Evolutionary conservation across 768 basidiomycete species (phyloP).

Genomic region (Rhodotorula babjevae): DNA sequence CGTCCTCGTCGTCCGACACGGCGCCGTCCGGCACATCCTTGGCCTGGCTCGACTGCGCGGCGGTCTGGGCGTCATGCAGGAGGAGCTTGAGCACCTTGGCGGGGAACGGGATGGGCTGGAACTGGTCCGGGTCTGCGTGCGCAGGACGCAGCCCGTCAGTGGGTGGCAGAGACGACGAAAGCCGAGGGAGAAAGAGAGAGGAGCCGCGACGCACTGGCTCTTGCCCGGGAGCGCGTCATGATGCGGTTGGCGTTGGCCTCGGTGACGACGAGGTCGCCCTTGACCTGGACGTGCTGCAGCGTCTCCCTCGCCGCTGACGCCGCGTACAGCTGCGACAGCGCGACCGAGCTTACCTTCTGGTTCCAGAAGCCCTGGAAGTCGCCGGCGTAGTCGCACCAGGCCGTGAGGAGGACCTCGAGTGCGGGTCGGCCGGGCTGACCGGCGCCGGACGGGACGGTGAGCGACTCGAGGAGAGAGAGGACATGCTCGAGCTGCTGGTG

Average conservation of each 20-base stretch:
- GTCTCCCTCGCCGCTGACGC: constrained; percentile 58
- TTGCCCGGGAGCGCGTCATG: constrained; percentile 90
- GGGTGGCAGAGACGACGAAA: background rate
- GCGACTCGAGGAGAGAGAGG: constrained; percentile 68
- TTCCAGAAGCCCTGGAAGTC: constrained; percentile 93
- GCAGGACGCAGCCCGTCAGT: background rate
- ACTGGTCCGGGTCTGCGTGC: constrained; percentile 71
- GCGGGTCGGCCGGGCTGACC: constrained; percentile 52
- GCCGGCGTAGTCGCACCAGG: constrained; percentile 92
- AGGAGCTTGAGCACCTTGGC: constrained; percentile 88
- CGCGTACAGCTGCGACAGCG: constrained; percentile 65
- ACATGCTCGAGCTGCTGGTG: constrained; percentile 78
- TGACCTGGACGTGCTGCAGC: constrained; percentile 67
- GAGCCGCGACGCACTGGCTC: constrained; percentile 63
- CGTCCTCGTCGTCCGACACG: constrained; percentile 77
- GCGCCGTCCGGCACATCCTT: constrained; percentile 55
- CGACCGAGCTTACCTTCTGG: constrained; percentile 75
- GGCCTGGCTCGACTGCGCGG: constrained; percentile 55
- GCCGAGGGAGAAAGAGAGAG: background rate
- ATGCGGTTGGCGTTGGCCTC: constrained; percentile 83
- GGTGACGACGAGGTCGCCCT: constrained; percentile 84
- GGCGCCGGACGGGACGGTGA: constrained; percentile 47
- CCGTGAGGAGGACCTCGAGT: constrained; percentile 79
- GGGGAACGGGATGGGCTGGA: constrained; percentile 78
- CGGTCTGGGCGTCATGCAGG: constrained; percentile 73